Conservation (phyloP, 176 grass and related monocot genomes). For the Phoenix dactylifera region DNA sequence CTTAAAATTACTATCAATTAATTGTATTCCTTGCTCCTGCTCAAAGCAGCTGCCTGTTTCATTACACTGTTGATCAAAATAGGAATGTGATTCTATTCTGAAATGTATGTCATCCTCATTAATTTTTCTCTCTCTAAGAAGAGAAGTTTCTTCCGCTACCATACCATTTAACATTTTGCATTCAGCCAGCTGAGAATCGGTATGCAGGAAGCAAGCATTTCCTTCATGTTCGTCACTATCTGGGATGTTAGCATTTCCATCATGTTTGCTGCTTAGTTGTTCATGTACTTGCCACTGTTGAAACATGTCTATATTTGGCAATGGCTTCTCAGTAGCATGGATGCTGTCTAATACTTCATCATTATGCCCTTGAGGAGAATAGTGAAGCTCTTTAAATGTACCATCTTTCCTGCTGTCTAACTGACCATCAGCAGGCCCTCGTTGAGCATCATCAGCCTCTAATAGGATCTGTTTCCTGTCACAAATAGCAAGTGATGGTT, state of each 20-base stretch:
- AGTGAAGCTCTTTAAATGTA: conserved; percentile 18
- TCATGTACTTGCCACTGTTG: conserved; percentile 12
- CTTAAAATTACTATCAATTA: conserved; percentile 15
- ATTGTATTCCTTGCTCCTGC: conserved; percentile 11
- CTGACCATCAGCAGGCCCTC: conserved; percentile 21
- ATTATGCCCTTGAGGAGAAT: conserved; percentile 19
- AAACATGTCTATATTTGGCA: conserved; percentile 25
- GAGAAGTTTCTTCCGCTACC: conserved; percentile 10
- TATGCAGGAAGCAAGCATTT: conserved; percentile 17
- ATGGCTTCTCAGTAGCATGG: conserved; percentile 20
- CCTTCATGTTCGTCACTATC: conserved; percentile 15
- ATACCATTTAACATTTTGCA: conserved; percentile 18
- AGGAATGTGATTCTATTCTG: conserved; percentile 18
- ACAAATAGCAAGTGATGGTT: conserved; percentile 31
- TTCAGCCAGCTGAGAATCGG: conserved; percentile 27
- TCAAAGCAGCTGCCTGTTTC: not conserved
- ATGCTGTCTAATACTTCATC: conserved; percentile 24
- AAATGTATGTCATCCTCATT: conserved; percentile 26
- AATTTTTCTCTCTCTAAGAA: conserved; percentile 17
- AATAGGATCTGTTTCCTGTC: conserved; percentile 28
- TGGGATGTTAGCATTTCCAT: conserved; percentile 16
- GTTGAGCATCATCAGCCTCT: conserved; percentile 35
- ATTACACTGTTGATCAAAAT: not conserved
- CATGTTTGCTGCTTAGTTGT: conserved; percentile 10
- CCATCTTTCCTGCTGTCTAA: conserved; percentile 16